Evolutionary conservation across 2,329 filamentous ascomycete genomes (phyloP), one percentile per base, ranked within the genome.

Genomic region (Trichoderma cornu-damae): DNA sequence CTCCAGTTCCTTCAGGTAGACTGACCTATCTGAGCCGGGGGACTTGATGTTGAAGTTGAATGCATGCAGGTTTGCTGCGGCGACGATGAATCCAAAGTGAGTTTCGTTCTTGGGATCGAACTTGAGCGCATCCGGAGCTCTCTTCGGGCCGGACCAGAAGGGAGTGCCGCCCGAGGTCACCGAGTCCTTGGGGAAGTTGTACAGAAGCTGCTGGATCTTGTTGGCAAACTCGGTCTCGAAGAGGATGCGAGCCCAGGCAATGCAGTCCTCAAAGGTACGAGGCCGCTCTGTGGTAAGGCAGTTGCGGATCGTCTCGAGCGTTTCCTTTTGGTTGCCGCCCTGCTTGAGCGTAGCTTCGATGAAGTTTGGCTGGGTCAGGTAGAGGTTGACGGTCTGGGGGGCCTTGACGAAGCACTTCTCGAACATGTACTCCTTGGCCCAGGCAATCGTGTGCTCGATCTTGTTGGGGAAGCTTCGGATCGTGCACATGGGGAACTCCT

Each of bases 401-500:
- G 91, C 91, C 65, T 93, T 94, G 65, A 96, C 91, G 67, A 97
- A 99, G 64, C 87, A 90, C 26, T 86, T 87, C 75, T 97, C 91
- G 75, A 99, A 99, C 63, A 96, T 82, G 66, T 77, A 75, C 72
- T 97, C 94, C 67, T 95, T 90, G 37, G 92, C 87, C 94, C 94
- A 99, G 2, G 94, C 94, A 71, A 99, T 99, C 0, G 94, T 97
- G 73, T 99, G 94, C 75, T 99, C 92, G 67, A 99, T 99, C 67
- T 88, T 88, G 79, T 99, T 99, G 59, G 94, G 94, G 79, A 99
- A 99, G 73, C 92, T 96, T 69, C 90, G 85, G 61, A 99, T 81
- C 4, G 94, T 97, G 73, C 94, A 99, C 92, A 97, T 97, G 0
- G 94, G 94, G 81, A 99, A 97, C 1, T 94, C 96, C 77, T 96